Conservation (phyloP, 1,284 basidiomycete genomes). For the Testicularia cyperi region DNA sequence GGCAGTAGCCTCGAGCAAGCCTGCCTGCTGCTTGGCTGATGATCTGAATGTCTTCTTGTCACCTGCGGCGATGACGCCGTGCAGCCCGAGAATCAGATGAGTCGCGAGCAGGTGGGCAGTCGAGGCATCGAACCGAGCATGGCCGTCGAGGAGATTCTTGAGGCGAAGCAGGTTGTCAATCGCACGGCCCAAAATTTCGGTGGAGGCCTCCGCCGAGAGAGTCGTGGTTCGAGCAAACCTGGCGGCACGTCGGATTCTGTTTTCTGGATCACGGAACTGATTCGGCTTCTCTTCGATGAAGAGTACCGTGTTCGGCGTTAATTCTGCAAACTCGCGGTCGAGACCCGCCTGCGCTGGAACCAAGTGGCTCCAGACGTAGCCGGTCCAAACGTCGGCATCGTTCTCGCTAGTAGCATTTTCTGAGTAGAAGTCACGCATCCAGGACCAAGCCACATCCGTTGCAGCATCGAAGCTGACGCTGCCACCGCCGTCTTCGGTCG, state of each 20-base stretch:
- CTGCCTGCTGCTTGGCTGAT: too few species aligned
- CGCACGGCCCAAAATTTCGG: neutral
- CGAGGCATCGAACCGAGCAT: slow-evolving; percentile 5
- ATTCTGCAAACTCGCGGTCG: slow-evolving; percentile 19
- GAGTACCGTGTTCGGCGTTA: slow-evolving; percentile 20
- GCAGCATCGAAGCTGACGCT: slow-evolving; percentile 33
- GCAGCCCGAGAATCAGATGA: slow-evolving; percentile 11
- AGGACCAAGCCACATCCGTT: slow-evolving; percentile 36
- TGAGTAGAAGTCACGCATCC: slow-evolving; percentile 31
- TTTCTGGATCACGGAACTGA: slow-evolving; percentile 45
- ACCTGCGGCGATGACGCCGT: neutral
- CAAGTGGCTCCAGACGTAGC: slow-evolving; percentile 20
- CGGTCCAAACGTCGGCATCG: slow-evolving; percentile 7
- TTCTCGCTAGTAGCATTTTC: neutral
- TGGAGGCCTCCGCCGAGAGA: neutral
- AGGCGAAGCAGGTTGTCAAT: slow-evolving; percentile 6
- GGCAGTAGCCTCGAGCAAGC: neutral
- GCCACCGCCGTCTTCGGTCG: slow-evolving; percentile 14
- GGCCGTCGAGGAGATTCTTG: neutral
- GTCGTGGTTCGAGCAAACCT: slow-evolving; percentile 3
- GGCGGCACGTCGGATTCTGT: slow-evolving; percentile 33
- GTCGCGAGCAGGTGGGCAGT: slow-evolving; percentile 20
- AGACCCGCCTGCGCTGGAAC: slow-evolving; percentile 5
- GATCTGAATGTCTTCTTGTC: neutral
- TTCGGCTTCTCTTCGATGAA: slow-evolving; percentile 48